Conservation (phyloP, 1,139 yeast species). For the Hemisphaericaspora xylofermentans region DNA sequence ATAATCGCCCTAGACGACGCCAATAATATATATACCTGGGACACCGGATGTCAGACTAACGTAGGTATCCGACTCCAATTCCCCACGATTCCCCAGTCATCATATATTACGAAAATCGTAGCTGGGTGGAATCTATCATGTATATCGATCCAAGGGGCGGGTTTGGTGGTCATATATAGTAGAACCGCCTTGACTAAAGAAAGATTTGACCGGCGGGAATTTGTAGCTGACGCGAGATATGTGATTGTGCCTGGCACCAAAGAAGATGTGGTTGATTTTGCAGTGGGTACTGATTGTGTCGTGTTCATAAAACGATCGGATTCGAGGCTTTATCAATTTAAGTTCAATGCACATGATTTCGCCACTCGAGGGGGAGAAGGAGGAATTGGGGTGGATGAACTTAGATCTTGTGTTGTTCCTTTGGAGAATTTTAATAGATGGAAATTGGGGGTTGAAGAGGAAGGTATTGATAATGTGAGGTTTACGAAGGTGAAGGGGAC, state of each 20-base stretch:
- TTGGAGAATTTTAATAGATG: conserved; percentile 30
- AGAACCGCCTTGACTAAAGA: conserved; percentile 24
- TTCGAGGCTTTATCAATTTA: conserved; percentile 46
- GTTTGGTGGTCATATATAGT: conserved; percentile 56
- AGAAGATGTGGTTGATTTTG: conserved; percentile 51
- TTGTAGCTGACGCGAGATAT: conserved; percentile 34
- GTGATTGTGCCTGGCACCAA: conserved; percentile 41
- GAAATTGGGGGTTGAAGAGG: conserved; percentile 21
- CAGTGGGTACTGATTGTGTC: conserved; percentile 53
- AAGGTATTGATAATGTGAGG: conserved; percentile 7
- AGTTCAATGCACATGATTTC: conserved; percentile 25
- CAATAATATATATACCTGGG: conserved; percentile 64
- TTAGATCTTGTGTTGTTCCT: conserved; percentile 10
- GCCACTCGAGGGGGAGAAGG: conserved; percentile 10
- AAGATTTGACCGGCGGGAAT: conserved; percentile 19
- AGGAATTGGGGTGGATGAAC: conserved; percentile 6
- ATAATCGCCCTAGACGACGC: conserved; percentile 59
- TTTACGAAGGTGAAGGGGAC: conserved; percentile 29
- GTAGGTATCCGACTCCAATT: conserved; percentile 52
- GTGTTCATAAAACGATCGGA: conserved; percentile 45
- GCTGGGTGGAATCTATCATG: conserved; percentile 74
- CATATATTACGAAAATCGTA: conserved; percentile 34
- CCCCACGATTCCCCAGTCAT: conserved; percentile 17
- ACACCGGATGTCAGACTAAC: conserved; percentile 40
- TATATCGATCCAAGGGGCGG: conserved; percentile 47